These are phyloP conservation scores for Apodospora peruviana DNA, from an alignment of 495 filamentous ascomycete genomes.

Conservation along the genomic window DNA sequence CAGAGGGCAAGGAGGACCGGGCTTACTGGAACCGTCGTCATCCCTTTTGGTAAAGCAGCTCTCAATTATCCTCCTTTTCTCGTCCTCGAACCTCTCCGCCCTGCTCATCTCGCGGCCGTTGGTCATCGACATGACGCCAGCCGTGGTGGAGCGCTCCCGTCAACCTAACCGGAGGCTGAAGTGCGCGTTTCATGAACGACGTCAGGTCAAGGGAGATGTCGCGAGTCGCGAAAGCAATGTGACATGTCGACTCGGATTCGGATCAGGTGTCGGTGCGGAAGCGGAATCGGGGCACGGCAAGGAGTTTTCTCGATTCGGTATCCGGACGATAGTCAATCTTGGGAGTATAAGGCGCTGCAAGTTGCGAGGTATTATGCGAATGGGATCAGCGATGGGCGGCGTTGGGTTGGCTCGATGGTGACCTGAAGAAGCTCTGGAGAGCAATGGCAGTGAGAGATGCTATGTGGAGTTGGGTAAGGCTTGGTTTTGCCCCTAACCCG, in stretches of 20 bases:
- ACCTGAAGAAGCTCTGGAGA: no score
- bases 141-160: conserved; percentile 14
- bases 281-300: no score
- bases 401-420: no score
- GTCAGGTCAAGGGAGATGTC: not conserved
- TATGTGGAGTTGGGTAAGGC: not conserved
- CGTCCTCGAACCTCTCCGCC: conserved; percentile 90
- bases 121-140: conserved; percentile 16
- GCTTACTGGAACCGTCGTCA: conserved; percentile 70
- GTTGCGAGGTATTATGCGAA: no score
- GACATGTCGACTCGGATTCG: no score
- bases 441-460: not conserved
- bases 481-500: not conserved
- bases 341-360: no score
- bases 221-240: not conserved
- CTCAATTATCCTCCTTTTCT: conserved; percentile 85
- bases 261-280: no score
- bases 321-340: no score
- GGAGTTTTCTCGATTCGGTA: no score
- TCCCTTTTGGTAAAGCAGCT: conserved; percentile 90
- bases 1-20: not conserved
- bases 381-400: no score
- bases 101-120: conserved; percentile 50
- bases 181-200: conserved; percentile 19
- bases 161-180: conserved; percentile 6